Evolutionary conservation across 2,329 filamentous ascomycete species (phyloP), one percentile per base, ranked within the genome.

Genomic region (Dactylonectria estremocensis): DNA sequence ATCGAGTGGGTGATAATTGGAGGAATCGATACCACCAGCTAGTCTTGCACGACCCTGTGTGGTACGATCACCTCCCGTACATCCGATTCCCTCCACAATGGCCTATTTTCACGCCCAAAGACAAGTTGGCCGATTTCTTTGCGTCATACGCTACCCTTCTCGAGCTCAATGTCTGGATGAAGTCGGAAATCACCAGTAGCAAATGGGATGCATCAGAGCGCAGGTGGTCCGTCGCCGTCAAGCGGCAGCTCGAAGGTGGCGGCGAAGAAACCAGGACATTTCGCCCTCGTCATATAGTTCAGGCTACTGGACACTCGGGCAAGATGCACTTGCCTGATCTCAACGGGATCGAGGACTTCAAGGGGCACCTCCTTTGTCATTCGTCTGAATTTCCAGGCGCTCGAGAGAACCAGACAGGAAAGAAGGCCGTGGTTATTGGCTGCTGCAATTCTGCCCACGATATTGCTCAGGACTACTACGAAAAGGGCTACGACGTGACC

Each of bases 61-160:
- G 84, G 82, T 88, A 85, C 66, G 85, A 88, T 56, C 87, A 89
- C 72, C 81, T 92, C 81, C 89, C 91, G 0, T 93, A 92, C 76
- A 72, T 93, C 3, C 80, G 81, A 0, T 93, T 93, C 74, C 91
- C 91, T 0, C 75, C 84, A 0, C 85, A 86, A 61, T 93, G 91
- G 91, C 91, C 91, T 4, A 80, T 91, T 24, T 93, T 92, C 77
- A 92, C 90, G 0, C 90, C 91, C 6, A 93, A 93, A 74, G 91
- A 93, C 77, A 93, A 93, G 74, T 81, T 93, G 0, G 91, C 84
- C 2, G 89, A 92, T 48, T 93, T 89, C 79, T 90, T 93, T 67
- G 90, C 92, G 70, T 81, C 86, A 0, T 93, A 93, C 69, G 91
- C 86, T 1, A 85, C 82, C 5, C 79, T 89, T 0, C 83, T 93